Base-by-base conservation (phyloP, 2,329 filamentous ascomycete species). In the Biscogniauxia marginata region DNA sequence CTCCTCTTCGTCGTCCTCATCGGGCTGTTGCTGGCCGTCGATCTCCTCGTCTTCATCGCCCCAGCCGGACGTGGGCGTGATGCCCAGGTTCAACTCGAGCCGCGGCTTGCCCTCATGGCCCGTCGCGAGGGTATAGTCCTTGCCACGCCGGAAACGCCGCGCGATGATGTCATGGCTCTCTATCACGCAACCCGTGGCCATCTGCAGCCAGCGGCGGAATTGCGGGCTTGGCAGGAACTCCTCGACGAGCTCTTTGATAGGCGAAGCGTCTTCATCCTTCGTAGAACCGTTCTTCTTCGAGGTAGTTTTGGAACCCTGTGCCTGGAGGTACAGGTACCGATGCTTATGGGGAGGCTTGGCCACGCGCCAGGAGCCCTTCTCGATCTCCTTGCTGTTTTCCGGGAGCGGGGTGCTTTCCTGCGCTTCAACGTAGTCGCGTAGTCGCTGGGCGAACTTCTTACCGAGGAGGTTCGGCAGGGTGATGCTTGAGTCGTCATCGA, bases 311-410 rank as follows among this genome's bases (percentile, higher is more conserved):
- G 73, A 60, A 52, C 74, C 73, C 50, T 67, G 79, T 63, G 75
- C 77, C 64, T 91, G 86, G 57, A 90, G 83, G 74, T 95, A 99
- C 2, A 96, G 79, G 72, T 89, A 99, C 13, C 93, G 90, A 70
- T 97, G 92, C 77, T 99, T 99, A 76, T 99, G 93, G 0, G 95
- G 95, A 43, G 95, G 95, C 25, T 85, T 83, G 6, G 95, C 90
- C 7, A 96, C 88, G 58, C 81, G 84, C 90, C 90, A 95, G 0
- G 76, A 74, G 45, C 75, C 75, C 47, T 79, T 79, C 66, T 87
- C 84, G 57, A 89, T 85, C 55, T 82, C 79, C 0, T 73, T 68
- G 47, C 81, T 84, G 16, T 76, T 71, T 16, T 75, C 72, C 0
- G 78, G 76, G 4, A 83, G 67, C 2, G 69, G 43, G 30, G 77